Evolutionary conservation across 768 basidiomycete species (phyloP), one percentile per base, ranked within the genome.

Genomic region (Phlebiopsis gigantea): DNA sequence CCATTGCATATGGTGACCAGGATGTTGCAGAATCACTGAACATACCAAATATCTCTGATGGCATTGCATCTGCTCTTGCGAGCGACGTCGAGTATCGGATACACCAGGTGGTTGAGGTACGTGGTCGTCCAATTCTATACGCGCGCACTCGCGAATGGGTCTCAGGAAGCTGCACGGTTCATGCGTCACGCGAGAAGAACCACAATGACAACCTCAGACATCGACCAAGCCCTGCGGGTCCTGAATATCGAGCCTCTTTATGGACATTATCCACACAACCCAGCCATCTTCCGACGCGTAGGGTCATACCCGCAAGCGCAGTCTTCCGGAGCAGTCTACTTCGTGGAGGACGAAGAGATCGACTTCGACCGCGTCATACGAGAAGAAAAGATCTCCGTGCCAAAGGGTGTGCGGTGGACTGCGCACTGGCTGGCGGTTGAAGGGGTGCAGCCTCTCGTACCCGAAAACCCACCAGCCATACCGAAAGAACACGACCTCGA

Each of bases 341-440:
- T 93, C 65, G 84, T 96, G 17, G 93, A 97, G 58, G 97, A 99
- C 67, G 94, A 98, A 63, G 97, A 98, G 71, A 88, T 99, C 47
- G 97, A 98, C 72, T 93, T 99, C 64, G 91, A 95, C 67, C 90
- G 86, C 53, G 85, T 94, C 9, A 72, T 98, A 42, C 82, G 90
- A 54, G 90, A 92, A 64, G 91, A 93, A 69, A 88, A 93, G 69
- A 85, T 93, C 31, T 76, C 80, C 1, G 72, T 94, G 7, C 91
- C 93, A 0, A 85, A 87, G 63, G 87, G 86, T 42, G 85, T 90
- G 55, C 84, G 78, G 62, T 95, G 91, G 87, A 88, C 86, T 0
- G 95, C 97, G 1, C 97, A 99, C 68, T 99, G 97, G 97, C 79
- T 99, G 29, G 95, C 95, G 0, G 93, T 99, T 39, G 97, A 99